These are phyloP conservation scores for Breynia disticha DNA, from an alignment of 441 rosid genomes.

Conservation along the genomic window DNA sequence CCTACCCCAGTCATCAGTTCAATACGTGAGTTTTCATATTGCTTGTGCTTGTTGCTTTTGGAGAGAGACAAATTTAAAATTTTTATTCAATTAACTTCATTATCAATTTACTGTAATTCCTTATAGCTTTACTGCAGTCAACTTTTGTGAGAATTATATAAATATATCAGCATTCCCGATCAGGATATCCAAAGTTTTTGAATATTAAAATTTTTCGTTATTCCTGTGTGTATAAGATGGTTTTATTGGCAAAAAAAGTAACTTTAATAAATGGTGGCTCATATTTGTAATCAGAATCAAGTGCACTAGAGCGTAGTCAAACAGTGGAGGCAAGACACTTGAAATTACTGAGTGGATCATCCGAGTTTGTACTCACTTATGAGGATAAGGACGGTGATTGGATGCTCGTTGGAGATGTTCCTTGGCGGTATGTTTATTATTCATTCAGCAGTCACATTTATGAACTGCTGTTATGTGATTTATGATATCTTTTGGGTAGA, in stretches of 20 bases:
- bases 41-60: not conserved
- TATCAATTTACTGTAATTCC: too few relatives aligned
- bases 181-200: not conserved
- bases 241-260: not conserved
- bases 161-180: slow-evolving; percentile 2
- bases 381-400: slow-evolving; percentile 96
- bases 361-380: slow-evolving; percentile 70
- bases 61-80: too few relatives aligned
- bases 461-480: too few relatives aligned
- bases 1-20: slow-evolving; percentile 23
- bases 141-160: slow-evolving; percentile 1
- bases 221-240: not conserved
- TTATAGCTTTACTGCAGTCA: not conserved
- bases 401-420: slow-evolving; percentile 98
- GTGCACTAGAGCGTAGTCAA: slow-evolving; percentile 19
- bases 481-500: too few relatives aligned
- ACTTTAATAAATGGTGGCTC: slow-evolving; percentile 6
- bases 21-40: slow-evolving; percentile 23
- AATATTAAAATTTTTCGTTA: not conserved
- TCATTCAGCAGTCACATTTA: not conserved
- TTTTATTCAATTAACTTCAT: too few relatives aligned
- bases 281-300: slow-evolving; percentile 32
- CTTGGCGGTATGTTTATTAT: slow-evolving; percentile 62
- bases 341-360: slow-evolving; percentile 57
- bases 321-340: slow-evolving; percentile 22